Conservation (phyloP, 345 rosid species). For the Tarenaya hassleriana region DNA sequence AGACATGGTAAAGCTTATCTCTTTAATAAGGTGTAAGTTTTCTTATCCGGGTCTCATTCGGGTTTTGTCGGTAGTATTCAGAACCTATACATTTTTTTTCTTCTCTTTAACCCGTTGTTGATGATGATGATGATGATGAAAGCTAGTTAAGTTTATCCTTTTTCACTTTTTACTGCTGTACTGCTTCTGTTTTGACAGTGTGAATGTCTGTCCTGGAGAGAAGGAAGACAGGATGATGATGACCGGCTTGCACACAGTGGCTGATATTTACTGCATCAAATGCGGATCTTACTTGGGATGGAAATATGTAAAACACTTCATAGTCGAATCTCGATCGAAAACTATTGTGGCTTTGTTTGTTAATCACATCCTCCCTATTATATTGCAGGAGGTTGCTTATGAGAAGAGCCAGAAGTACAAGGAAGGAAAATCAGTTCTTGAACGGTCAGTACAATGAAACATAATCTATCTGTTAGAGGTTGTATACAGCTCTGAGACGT, state of each 20-base stretch:
- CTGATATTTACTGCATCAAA: conserved; percentile 85
- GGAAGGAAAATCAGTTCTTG: conserved; percentile 78
- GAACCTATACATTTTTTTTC: neutral
- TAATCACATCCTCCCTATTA: neutral
- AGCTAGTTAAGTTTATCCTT: neutral
- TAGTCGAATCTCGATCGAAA: conserved; percentile 39
- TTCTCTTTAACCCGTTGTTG: neutral
- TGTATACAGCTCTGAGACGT: neutral
- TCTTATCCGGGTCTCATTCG: conserved; percentile 21
- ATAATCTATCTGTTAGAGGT: neutral
- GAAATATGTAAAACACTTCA: conserved; percentile 72
- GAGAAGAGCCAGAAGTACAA: conserved; percentile 67
- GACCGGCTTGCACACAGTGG: conserved; percentile 74
- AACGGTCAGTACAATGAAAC: conserved; percentile 34
- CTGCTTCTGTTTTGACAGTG: conserved; percentile 33
- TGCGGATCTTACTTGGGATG: conserved; percentile 96
- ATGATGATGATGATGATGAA: neutral
- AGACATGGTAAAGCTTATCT: conserved; percentile 94
- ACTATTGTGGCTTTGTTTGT: conserved; percentile 21
- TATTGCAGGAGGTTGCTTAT: conserved; percentile 52
- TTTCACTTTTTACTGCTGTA: neutral
- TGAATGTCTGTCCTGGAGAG: conserved; percentile 55
- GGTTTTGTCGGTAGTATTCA: too few species aligned
- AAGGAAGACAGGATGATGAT: conserved; percentile 68
- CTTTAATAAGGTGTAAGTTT: conserved; percentile 86